phyloP scores from a whole-genome alignment of 352 stramenopile species.

The Pythium volutum region DNA sequence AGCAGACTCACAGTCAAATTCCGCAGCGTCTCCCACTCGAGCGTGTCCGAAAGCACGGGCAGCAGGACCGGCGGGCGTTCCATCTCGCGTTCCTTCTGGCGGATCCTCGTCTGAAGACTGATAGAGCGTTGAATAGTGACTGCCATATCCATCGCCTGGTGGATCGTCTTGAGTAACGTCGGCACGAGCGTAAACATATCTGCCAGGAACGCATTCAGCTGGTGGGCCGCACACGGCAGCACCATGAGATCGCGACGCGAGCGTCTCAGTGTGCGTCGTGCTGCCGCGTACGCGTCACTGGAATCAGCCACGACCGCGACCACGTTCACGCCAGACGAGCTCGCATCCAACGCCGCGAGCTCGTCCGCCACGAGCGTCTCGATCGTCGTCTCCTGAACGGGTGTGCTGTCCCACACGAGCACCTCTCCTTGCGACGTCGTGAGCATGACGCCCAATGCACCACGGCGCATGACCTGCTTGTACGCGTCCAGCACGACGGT shows the following conservation, averaged over 20 bases:
- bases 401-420: constrained; percentile 9
- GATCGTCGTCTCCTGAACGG: not conserved
- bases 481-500: constrained; percentile 25
- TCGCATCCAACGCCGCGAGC: constrained; percentile 4
- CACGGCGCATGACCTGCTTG: not conserved
- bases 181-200: constrained; percentile 20
- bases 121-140: not conserved
- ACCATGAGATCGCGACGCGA: constrained; percentile 23
- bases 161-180: constrained; percentile 3
- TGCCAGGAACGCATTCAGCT: constrained; percentile 16
- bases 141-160: constrained; percentile 1
- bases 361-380: not conserved
- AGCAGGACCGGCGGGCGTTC: not conserved
- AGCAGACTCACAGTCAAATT: constrained; percentile 14
- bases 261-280: constrained; percentile 1
- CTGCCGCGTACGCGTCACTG: constrained; percentile 1
- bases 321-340: constrained; percentile 1
- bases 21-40: constrained; percentile 18
- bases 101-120: not conserved
- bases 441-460: constrained; percentile 9
- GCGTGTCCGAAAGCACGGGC: not conserved
- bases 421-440: constrained; percentile 19
- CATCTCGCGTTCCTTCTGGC: constrained; percentile 7
- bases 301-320: constrained; percentile 18
- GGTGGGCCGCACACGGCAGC: constrained; percentile 21